Evolutionary conservation across 306 rosid species (phyloP).

Genomic region (Trichosanthes cucumerina): DNA sequence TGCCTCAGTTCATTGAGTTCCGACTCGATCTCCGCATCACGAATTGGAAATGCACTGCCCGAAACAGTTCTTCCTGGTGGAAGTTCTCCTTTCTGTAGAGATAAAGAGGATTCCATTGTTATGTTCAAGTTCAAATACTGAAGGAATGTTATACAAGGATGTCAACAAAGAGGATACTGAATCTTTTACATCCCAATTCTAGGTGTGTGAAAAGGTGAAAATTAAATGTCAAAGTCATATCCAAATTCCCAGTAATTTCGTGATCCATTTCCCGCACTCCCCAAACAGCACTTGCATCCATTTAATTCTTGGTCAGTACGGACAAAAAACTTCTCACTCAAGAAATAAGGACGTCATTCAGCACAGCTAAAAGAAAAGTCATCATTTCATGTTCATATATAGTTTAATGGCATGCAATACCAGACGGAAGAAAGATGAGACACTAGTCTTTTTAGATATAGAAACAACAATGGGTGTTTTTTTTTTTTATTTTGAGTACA

Average conservation of each 20-base stretch:
- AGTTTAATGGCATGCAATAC: too few species aligned
- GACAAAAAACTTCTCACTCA: too few species aligned
- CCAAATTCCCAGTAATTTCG: too few species aligned
- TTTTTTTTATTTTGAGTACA: too few species aligned
- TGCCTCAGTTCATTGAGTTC: constrained; percentile 76
- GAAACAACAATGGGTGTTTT: too few species aligned
- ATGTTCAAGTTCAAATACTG: neutral
- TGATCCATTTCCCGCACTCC: neutral
- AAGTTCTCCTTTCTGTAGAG: constrained; percentile 80
- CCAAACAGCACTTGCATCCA: neutral
- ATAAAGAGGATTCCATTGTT: neutral
- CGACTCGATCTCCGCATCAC: constrained; percentile 67
- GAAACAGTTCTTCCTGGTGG: constrained; percentile 71
- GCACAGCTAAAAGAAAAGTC: too few species aligned
- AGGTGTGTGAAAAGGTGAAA: neutral
- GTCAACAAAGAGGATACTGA: neutral
- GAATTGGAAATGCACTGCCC: constrained; percentile 45
- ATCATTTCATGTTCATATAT: too few species aligned
- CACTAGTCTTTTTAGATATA: too few species aligned
- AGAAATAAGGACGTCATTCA: too few species aligned
- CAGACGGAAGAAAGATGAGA: too few species aligned
- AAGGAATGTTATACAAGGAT: neutral
- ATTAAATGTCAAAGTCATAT: neutral
- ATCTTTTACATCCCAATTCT: neutral
- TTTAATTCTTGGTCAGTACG: too few species aligned